Percentiles rank a stretch among this genome's conserved stretches.
phyloP scores from a whole-genome alignment of 768 basidiomycete species.

The Termitomyces sp. region DNA sequence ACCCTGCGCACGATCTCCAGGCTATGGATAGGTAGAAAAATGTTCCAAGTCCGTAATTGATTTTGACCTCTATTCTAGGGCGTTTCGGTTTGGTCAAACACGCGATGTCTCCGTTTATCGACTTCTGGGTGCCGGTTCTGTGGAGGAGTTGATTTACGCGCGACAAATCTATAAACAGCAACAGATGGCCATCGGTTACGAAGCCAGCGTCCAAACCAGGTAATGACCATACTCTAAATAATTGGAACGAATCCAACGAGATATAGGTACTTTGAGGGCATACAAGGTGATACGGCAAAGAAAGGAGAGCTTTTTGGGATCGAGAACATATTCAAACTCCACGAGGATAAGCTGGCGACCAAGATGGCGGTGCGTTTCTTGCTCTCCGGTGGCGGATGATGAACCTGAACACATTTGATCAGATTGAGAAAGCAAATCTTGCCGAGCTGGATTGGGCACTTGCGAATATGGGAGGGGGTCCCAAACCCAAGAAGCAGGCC shows the following conservation, averaged over 20 bases:
- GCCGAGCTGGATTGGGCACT: slow-evolving; percentile 81
- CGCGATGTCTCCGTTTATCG: slow-evolving; percentile 84
- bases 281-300: slow-evolving; percentile 71
- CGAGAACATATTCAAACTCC: slow-evolving; percentile 80
- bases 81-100: slow-evolving; percentile 83
- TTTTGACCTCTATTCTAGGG: slow-evolving; percentile 29
- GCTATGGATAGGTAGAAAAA: slow-evolving; percentile 68
- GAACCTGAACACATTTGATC: background rate
- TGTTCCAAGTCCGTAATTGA: background rate
- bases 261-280: slow-evolving; percentile 71
- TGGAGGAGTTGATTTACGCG: slow-evolving; percentile 86
- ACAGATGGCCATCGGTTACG: slow-evolving; percentile 88
- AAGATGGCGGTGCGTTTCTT: slow-evolving; percentile 59
- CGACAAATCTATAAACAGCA: slow-evolving; percentile 93
- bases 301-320: slow-evolving; percentile 85
- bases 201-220: slow-evolving; percentile 81
- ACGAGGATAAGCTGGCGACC: slow-evolving; percentile 66
- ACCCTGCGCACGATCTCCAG: slow-evolving; percentile 93
- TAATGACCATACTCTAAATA: slow-evolving; percentile 15
- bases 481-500: slow-evolving; percentile 28
- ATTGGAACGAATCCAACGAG: background rate
- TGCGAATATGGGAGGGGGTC: slow-evolving; percentile 54
- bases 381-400: background rate
- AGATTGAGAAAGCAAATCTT: slow-evolving; percentile 79
- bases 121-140: slow-evolving; percentile 79